A percentile compares a stretch with the other conserved stretches of the same genome.
phyloP scores from a whole-genome alignment of 768 basidiomycete species.

The Lepiota brunneoincarnata region DNA sequence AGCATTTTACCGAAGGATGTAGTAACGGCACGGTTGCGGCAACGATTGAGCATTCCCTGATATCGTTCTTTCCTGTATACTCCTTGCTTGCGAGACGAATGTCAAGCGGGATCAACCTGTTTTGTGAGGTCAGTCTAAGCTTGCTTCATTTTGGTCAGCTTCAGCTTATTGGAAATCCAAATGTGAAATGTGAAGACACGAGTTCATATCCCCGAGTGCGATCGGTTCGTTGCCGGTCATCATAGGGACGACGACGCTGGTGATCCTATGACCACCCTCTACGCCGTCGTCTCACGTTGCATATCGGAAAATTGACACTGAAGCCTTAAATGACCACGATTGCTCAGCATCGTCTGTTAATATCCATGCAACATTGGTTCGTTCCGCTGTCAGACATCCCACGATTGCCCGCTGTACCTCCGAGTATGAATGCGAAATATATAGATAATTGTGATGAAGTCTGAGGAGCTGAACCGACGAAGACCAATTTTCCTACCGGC shows the following conservation, averaged over 20 bases:
- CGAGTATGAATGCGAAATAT: too few species aligned
- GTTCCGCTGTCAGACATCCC: slow-evolving; percentile 65
- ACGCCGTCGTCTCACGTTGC: slow-evolving; percentile 36
- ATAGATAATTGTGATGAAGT: too few species aligned
- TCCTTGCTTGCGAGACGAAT: neutral
- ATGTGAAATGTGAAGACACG: neutral
- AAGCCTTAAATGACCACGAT: slow-evolving; percentile 56
- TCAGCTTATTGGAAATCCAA: neutral
- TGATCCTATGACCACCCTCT: slow-evolving; percentile 16
- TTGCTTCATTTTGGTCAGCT: neutral
- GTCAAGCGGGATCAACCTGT: neutral
- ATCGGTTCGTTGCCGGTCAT: neutral
- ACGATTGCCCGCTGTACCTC: too few species aligned
- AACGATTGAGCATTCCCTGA: slow-evolving; percentile 15
- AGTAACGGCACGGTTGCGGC: slow-evolving; percentile 23
- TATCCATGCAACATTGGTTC: slow-evolving; percentile 45
- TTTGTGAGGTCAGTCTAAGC: neutral
- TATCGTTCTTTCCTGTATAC: neutral
- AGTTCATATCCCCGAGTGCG: slow-evolving; percentile 6
- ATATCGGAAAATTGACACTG: slow-evolving; percentile 46
- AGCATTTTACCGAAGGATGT: slow-evolving; percentile 34
- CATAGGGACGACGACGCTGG: slow-evolving; percentile 34
- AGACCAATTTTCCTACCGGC: too few species aligned
- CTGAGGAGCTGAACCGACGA: too few species aligned
- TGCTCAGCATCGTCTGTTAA: slow-evolving; percentile 18